These are phyloP conservation scores for Cryptococcus wingfieldii DNA, from an alignment of 1,284 basidiomycete genomes.

Conservation along the genomic window DNA sequence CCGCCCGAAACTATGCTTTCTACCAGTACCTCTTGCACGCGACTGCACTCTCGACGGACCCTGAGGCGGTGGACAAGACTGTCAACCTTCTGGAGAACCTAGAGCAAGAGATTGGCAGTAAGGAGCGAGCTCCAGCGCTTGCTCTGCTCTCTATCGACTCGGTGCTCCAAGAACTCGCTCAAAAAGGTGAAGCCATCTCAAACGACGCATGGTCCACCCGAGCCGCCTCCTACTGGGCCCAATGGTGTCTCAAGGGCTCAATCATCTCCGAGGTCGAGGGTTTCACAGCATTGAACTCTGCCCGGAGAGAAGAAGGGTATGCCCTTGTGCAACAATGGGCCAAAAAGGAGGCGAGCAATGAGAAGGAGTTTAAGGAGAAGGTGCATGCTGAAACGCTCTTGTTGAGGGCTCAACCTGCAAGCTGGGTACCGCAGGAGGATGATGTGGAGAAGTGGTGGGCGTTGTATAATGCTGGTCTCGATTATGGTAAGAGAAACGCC, in stretches of 20 bases:
- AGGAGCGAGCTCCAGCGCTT: slow-evolving; percentile 33
- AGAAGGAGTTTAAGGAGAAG: slow-evolving; percentile 20
- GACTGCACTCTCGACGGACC: background rate
- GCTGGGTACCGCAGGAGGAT: slow-evolving; percentile 9
- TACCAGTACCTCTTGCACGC: slow-evolving; percentile 28
- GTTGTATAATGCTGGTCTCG: slow-evolving; percentile 28
- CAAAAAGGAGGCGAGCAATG: slow-evolving; percentile 1
- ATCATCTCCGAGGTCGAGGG: slow-evolving; percentile 33
- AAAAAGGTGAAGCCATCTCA: background rate
- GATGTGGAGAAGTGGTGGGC: slow-evolving; percentile 25
- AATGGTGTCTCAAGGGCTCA: slow-evolving; percentile 35
- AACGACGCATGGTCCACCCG: slow-evolving; percentile 20
- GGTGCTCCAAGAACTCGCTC: background rate
- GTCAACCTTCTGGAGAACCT: slow-evolving; percentile 17
- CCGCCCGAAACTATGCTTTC: slow-evolving; percentile 40
- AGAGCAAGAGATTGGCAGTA: slow-evolving; percentile 17
- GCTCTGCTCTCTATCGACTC: slow-evolving; percentile 29
- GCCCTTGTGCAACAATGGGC: slow-evolving; percentile 4
- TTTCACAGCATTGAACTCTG: background rate
- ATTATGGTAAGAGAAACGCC: slow-evolving; percentile 23
- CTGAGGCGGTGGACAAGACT: background rate
- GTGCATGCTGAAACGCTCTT: slow-evolving; percentile 26
- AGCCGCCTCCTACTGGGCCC: slow-evolving; percentile 30
- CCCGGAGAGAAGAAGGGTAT: no score
- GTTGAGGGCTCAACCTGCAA: slow-evolving; percentile 6